Evolutionary conservation across 768 basidiomycete genomes (phyloP), one percentile per base, ranked within the genome.

Genomic region (Hemileccinum impolitum): DNA sequence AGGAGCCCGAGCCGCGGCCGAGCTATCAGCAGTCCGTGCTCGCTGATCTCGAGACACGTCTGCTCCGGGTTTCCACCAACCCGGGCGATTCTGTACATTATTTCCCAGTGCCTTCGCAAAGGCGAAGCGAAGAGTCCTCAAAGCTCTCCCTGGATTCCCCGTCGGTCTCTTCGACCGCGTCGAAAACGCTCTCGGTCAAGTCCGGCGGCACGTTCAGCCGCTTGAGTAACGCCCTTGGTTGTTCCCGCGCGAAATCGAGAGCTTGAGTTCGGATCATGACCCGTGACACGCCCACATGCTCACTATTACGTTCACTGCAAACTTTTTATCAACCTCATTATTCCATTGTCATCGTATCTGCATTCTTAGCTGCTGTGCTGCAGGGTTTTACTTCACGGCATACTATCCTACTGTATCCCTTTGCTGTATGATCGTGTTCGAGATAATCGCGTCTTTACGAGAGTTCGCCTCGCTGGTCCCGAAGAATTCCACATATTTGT

Each of bases 31-130:
- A 65, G n/a, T 54, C 63, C 12, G 50, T 67, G 28, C 61, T 67
- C 8, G 66, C 66, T 15, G 66, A 62, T 26, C 39, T 67, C 43
- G 66, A 67, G 48, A 69, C 61, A 2, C 61, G 55, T 30, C 39
- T 67, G 1, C 56, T 69, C 6, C 62, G 61, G 3, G 59, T 62
- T 11, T 50, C 37, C n/a, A 59, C 53, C 35, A 67, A 53, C 25
- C 65, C 66, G 4, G 53, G 37, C 10, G 57, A 67, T 7, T 69
- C 66, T 12, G 67, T 67, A 37, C 67, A 67, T 38, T 67, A 68
- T 43, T 67, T 67, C 46, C 66, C 66, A 19, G 65, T 67, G 3
- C 63, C 66, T 30, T 63, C 64, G 10, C 67, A 69, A 19, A 61
- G 66, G 31, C 65, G 52, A 30, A 61, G 65, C 26, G 65, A 63